Evolutionary conservation across 2,329 filamentous ascomycete genomes (phyloP), one percentile per base, ranked within the genome.

Genomic region (Ilyonectria destructans): DNA sequence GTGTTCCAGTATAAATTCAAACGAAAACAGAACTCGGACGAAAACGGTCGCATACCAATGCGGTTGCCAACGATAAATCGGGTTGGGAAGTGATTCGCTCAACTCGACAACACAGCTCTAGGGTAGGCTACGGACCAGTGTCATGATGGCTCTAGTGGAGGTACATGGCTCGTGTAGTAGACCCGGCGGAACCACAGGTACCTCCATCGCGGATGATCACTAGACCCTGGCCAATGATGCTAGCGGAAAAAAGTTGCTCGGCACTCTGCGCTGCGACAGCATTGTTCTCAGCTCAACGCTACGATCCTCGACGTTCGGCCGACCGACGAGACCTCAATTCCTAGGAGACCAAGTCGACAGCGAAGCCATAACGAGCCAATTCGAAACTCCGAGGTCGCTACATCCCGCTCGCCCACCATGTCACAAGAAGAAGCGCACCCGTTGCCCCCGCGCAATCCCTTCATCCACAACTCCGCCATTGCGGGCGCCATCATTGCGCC

Each of bases 381-480:
- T 55, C 46, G 43, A 56, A 17, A 21, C 21, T 12, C 19, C 48
- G 19, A 56, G n/a, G 26, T 15, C 43, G 52, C 13, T n/a, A 1
- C 13, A 51, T 15, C 43, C n/a, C 26, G 4, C 19, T 40, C 26
- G 31, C 43, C 46, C 61, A 71, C 46, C 21, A 81, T 80, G 79
- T 70, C 77, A 51, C 71, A 80, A 68, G 70, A 72, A 13, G 73
- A 74, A 37, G 57, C 70, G 33, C 72, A 75, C 23, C 72, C 75
- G 40, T 71, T 80, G 63, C 80, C 80, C 9, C 76, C 77, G 45
- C 80, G 75, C 68, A 81, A 80, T 70, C 75, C 71, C 56, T 74
- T 83, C 65, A 71, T 86, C 52, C 86, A 87, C 81, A 84, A 84
- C 74, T 79, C 83, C 19, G 85, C 85, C 64, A 79, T 88, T 4